Evolutionary conservation across 805 yeast genomes (phyloP).

Genomic region (Wickerhamomyces chaumierensis): DNA sequence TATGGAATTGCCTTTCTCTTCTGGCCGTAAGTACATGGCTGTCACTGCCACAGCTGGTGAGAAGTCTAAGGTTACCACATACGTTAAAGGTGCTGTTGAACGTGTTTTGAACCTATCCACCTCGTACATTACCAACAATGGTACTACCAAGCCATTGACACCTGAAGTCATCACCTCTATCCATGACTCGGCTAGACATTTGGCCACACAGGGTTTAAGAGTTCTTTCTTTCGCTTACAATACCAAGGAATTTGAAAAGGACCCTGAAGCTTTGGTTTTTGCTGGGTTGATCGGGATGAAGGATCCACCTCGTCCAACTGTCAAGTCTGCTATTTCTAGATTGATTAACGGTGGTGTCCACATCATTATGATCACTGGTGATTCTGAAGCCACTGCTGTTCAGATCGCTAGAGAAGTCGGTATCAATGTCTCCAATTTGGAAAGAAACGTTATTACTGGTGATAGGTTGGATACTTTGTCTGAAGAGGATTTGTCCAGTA

Average conservation of each 20-base stretch:
- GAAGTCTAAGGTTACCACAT: conserved; percentile 41
- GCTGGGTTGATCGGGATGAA: conserved; percentile 91
- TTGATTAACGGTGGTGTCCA: conserved; percentile 90
- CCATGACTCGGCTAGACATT: conserved; percentile 40
- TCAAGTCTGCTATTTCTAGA: conserved; percentile 59
- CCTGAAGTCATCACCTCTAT: conserved; percentile 37
- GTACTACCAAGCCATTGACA: conserved; percentile 48
- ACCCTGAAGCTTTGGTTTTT: conserved; percentile 55
- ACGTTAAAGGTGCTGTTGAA: conserved; percentile 89
- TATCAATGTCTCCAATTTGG: conserved; percentile 58
- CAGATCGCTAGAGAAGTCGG: conserved; percentile 87
- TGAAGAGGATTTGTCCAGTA: conserved; percentile 62
- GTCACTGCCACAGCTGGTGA: conserved; percentile 54
- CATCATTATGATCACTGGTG: conserved; percentile 98
- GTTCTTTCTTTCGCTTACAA: conserved; percentile 70
- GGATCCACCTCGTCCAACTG: conserved; percentile 94
- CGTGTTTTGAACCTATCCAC: conserved; percentile 50
- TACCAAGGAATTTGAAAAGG: conserved; percentile 25
- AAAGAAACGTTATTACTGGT: conserved; percentile 71
- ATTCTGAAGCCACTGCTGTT: conserved; percentile 75
- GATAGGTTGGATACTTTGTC: conserved; percentile 65
- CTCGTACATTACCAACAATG: conserved; percentile 46
- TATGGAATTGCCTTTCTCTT: conserved; percentile 76
- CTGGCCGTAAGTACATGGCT: conserved; percentile 86
- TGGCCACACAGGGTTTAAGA: conserved; percentile 80